Conservation (phyloP, 2,329 filamentous ascomycete species). For the Scedosporium apiospermum region DNA sequence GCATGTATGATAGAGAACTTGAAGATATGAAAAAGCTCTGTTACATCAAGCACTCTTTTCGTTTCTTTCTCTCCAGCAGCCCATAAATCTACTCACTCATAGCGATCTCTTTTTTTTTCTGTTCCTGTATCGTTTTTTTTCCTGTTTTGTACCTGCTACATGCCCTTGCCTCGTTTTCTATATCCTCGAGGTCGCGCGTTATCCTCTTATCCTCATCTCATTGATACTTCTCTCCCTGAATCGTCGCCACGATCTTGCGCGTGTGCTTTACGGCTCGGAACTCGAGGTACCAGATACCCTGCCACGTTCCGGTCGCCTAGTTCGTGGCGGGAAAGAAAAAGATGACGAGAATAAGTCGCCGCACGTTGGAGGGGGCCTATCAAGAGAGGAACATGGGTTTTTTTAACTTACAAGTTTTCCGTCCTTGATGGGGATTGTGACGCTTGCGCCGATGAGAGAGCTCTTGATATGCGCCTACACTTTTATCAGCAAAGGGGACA, state of each 20-base stretch:
- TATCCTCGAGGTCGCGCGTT: background rate
- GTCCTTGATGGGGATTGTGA: slow-evolving; percentile 84
- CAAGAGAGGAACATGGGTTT: background rate
- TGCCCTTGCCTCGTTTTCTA: background rate
- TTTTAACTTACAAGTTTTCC: slow-evolving; percentile 56
- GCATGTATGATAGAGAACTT: slow-evolving; percentile 1
- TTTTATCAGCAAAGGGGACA: slow-evolving; percentile 4
- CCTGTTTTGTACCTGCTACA: background rate
- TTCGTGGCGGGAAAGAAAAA: background rate
- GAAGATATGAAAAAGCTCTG: background rate
- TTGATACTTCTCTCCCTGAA: slow-evolving; percentile 66
- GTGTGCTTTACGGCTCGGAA: slow-evolving; percentile 70
- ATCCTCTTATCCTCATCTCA: background rate
- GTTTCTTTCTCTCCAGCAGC: background rate
- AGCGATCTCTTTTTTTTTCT: background rate
- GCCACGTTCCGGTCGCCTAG: slow-evolving; percentile 61
- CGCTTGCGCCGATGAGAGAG: slow-evolving; percentile 76
- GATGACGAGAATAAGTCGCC: background rate
- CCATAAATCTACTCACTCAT: background rate
- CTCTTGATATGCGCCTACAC: slow-evolving; percentile 88
- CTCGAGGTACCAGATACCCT: slow-evolving; percentile 90
- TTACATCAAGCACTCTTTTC: background rate
- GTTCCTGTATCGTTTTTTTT: slow-evolving; percentile 2
- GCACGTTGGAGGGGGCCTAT: background rate
- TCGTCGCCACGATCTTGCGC: slow-evolving; percentile 80